These are phyloP conservation scores for Aspergillus ochraceoroseus DNA, from an alignment of 2,329 filamentous ascomycete species.

Conservation along the genomic window DNA sequence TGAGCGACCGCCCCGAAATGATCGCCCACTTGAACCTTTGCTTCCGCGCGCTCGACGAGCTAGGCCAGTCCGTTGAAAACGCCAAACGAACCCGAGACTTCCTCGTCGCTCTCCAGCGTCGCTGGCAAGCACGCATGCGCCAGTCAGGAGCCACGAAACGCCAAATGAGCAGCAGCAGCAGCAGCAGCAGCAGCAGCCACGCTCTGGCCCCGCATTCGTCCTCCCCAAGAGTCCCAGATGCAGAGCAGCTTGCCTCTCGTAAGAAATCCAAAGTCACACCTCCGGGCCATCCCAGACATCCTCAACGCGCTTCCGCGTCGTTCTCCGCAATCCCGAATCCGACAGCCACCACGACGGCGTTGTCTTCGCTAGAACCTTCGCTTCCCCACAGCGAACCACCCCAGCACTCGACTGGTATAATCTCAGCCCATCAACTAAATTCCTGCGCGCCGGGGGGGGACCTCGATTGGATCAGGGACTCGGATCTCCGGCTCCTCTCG, in stretches of 20 bases:
- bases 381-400: too few relatives aligned
- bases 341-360: too few relatives aligned
- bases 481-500: slow-evolving; percentile 27
- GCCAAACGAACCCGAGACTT: slow-evolving; percentile 41
- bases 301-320: too few relatives aligned
- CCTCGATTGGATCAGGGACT: slow-evolving; percentile 30
- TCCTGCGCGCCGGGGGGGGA: slow-evolving; percentile 20
- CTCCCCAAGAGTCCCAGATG: too few relatives aligned
- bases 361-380: too few relatives aligned
- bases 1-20: slow-evolving; percentile 29
- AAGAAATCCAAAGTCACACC: neutral
- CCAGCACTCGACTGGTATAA: too few relatives aligned
- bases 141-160: slow-evolving; percentile 12
- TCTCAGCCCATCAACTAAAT: slow-evolving; percentile 12
- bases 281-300: too few relatives aligned
- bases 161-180: slow-evolving; percentile 6
- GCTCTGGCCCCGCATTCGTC: neutral
- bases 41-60: slow-evolving; percentile 42
- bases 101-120: slow-evolving; percentile 36
- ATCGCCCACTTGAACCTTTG: slow-evolving; percentile 39
- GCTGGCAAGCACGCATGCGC: slow-evolving; percentile 34
- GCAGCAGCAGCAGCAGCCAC: too few relatives aligned
- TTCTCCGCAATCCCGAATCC: too few relatives aligned
- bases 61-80: slow-evolving; percentile 40
- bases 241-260: too few relatives aligned